These are phyloP conservation scores for Phytopythium montanum DNA, from an alignment of 352 stramenopile genomes.

Conservation along the genomic window DNA sequence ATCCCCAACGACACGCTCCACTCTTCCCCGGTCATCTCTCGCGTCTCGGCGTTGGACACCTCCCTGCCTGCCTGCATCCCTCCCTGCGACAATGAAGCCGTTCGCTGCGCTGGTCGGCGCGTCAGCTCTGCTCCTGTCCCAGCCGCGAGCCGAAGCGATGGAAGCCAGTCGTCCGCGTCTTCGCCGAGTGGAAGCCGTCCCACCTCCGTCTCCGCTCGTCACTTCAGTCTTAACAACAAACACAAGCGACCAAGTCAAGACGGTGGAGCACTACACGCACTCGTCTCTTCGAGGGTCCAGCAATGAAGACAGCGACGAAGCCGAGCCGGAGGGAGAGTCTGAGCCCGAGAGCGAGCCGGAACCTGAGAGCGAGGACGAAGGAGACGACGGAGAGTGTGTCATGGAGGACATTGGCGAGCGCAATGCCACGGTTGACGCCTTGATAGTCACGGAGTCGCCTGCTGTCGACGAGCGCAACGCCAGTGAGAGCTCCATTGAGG, in stretches of 20 bases:
- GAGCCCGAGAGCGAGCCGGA: neutral
- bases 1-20: neutral
- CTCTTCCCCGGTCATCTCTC: neutral
- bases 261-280: neutral
- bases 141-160: neutral
- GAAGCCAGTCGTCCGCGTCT: neutral
- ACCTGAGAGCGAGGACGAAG: neutral
- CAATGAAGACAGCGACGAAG: neutral
- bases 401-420: neutral
- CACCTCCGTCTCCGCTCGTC: neutral
- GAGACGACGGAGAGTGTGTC: neutral
- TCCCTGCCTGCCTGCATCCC: neutral
- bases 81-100: neutral
- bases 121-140: neutral
- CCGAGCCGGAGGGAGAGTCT: neutral
- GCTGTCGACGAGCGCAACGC: too few relatives aligned
- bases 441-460: neutral
- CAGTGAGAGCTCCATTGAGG: too few relatives aligned
- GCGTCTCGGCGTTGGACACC: neutral
- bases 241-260: neutral
- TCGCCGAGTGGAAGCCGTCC: neutral
- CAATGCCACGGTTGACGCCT: neutral
- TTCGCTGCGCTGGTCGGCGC: neutral
- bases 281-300: neutral
- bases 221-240: neutral